phyloP scores from a whole-genome alignment of 2,329 filamentous ascomycete species.

The Chaetomium sp. region DNA sequence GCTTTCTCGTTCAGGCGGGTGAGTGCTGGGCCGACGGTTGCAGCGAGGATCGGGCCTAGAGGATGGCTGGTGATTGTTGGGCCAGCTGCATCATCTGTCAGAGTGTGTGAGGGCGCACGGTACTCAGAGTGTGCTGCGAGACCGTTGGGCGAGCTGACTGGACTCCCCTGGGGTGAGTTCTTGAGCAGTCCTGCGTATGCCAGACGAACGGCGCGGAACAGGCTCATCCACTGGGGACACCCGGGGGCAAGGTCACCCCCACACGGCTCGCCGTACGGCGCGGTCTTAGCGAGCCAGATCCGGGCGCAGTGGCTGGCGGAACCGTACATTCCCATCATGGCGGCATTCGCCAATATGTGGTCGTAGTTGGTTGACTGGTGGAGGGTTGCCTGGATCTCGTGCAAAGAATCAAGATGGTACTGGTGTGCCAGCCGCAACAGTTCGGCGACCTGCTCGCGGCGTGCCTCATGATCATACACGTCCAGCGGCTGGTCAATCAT shows the following conservation, averaged over 20 bases:
- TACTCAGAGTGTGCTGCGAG: background rate
- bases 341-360: constrained; percentile 32
- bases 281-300: constrained; percentile 28
- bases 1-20: constrained; percentile 16
- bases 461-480: background rate
- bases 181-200: constrained; percentile 30
- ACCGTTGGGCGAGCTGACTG: constrained; percentile 1
- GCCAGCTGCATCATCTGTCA: background rate
- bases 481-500: constrained; percentile 19
- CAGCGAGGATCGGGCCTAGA: constrained; percentile 18
- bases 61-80: constrained; percentile 8
- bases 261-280: constrained; percentile 15
- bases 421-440: constrained; percentile 29
- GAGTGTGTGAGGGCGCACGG: background rate
- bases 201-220: constrained; percentile 31
- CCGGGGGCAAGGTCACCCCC: constrained; percentile 28
- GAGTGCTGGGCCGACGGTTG: constrained; percentile 18
- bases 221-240: constrained; percentile 33
- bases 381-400: constrained; percentile 32
- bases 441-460: constrained; percentile 27
- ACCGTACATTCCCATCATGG: constrained; percentile 38
- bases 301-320: constrained; percentile 33
- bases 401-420: constrained; percentile 34
- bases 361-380: constrained; percentile 29
- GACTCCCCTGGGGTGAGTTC: constrained; percentile 7